Percentiles rank a stretch among this genome's conserved stretches.
phyloP scores from a whole-genome alignment of 2,329 filamentous ascomycete species.

The Paecilomyces fulvus region DNA sequence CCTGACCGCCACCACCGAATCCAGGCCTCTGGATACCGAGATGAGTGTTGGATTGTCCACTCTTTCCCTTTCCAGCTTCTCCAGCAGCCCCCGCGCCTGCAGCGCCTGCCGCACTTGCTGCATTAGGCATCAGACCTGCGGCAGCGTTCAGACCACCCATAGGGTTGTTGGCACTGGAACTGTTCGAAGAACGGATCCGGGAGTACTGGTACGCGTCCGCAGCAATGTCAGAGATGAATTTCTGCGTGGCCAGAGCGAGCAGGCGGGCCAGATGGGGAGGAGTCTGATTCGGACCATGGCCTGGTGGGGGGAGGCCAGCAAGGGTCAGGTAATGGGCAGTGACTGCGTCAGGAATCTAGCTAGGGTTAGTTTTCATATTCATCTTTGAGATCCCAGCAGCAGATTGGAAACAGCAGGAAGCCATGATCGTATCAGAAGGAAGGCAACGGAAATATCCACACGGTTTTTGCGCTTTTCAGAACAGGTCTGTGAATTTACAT shows the following conservation, averaged over 20 bases:
- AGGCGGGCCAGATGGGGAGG: constrained; percentile 82
- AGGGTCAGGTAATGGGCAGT: constrained; percentile 97
- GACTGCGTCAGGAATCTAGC: constrained; percentile 89
- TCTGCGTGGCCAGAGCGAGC: constrained; percentile 94
- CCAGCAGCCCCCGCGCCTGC: constrained; percentile 43
- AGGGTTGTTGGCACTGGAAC: constrained; percentile 75
- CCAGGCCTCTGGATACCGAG: constrained; percentile 69
- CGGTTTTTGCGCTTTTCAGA: constrained; percentile 8
- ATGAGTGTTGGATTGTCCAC: constrained; percentile 44
- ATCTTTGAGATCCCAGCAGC: neutral
- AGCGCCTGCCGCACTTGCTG: constrained; percentile 44
- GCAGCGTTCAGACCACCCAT: constrained; percentile 76
- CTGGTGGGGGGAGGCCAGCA: constrained; percentile 81
- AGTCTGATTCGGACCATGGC: constrained; percentile 67
- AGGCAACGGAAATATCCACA: constrained; percentile 14
- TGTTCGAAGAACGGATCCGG: constrained; percentile 87
- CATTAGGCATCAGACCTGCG: constrained; percentile 47
- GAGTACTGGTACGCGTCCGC: constrained; percentile 97
- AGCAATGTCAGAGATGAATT: constrained; percentile 96
- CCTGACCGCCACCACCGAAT: constrained; percentile 80
- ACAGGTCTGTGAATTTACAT: constrained; percentile 14
- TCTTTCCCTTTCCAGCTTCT: constrained; percentile 36
- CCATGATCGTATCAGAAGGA: constrained; percentile 9
- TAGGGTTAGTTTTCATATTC: constrained; percentile 5
- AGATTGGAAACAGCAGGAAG: neutral